phyloP scores from a whole-genome alignment of 495 filamentous ascomycete genomes.

The Apodospora peruviana region DNA sequence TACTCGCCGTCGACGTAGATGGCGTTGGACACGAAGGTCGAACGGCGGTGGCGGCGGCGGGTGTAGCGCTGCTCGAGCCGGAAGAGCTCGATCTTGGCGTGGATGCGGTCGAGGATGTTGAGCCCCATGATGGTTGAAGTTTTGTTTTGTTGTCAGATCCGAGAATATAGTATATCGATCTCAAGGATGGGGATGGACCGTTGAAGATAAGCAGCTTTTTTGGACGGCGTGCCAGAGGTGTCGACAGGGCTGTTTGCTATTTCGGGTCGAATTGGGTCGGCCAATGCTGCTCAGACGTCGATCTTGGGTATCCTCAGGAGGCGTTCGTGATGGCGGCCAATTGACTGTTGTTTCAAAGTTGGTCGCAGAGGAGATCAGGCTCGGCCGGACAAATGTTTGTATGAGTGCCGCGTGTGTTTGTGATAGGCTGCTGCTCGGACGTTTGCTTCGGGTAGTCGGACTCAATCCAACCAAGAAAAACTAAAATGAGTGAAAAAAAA shows the following conservation, averaged over 20 bases:
- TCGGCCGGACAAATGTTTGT: background rate
- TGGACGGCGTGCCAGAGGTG: background rate
- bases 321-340: background rate
- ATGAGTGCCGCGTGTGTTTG: background rate
- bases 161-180: background rate
- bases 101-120: conserved; percentile 45
- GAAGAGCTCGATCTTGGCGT: conserved; percentile 75
- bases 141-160: background rate
- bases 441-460: background rate
- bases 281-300: background rate
- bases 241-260: background rate
- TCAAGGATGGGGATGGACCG: too few relatives aligned
- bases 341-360: conserved; percentile 2
- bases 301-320: background rate
- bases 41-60: conserved; percentile 71
- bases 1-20: conserved; percentile 92
- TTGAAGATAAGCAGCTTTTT: background rate
- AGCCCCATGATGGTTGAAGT: conserved; percentile 23
- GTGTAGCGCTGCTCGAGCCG: conserved; percentile 91
- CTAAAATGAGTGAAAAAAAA: too few relatives aligned
- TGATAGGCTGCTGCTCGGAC: background rate
- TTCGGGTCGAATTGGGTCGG: background rate
- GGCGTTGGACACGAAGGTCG: conserved; percentile 77
- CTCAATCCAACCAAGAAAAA: too few relatives aligned
- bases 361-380: background rate